These are phyloP conservation scores for Smallanthus sonchifolius DNA, from an alignment of 129 eudicot species.

Conservation along the genomic window DNA sequence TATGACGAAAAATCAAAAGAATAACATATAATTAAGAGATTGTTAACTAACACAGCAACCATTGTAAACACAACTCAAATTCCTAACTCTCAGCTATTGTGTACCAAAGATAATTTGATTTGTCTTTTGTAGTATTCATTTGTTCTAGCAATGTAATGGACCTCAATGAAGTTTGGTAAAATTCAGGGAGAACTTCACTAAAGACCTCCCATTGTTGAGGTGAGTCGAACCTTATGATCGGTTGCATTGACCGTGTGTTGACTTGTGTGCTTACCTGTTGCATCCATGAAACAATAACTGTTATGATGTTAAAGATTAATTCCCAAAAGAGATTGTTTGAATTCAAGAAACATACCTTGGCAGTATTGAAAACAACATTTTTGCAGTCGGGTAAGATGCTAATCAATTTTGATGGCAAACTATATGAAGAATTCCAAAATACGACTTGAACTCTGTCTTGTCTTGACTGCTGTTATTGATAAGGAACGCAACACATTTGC, in stretches of 20 bases:
- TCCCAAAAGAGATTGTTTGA: background rate
- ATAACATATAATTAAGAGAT: constrained; percentile 60
- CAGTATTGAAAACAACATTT: constrained; percentile 69
- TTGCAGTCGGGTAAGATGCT: constrained; percentile 90
- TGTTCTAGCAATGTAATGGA: constrained; percentile 65
- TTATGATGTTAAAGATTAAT: background rate
- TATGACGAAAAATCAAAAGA: constrained; percentile 40
- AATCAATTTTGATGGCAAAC: constrained; percentile 60
- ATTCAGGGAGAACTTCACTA: constrained; percentile 45
- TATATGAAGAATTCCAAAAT: constrained; percentile 41
- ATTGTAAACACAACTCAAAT: constrained; percentile 12
- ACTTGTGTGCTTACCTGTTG: constrained; percentile 60
- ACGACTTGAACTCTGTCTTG: constrained; percentile 28
- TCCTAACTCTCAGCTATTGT: constrained; percentile 57
- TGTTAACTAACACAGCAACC: constrained; percentile 51
- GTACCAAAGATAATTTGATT: constrained; percentile 93
- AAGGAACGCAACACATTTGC: constrained; percentile 72
- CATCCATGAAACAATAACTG: background rate
- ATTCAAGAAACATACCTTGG: constrained; percentile 43
- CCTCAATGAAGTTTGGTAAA: constrained; percentile 37
- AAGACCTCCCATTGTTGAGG: constrained; percentile 50
- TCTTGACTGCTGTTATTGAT: constrained; percentile 37
- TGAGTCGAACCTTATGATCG: constrained; percentile 40
- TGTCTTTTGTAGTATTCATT: constrained; percentile 74
- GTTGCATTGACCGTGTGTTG: constrained; percentile 39